Evolutionary conservation across 208 protist species (phyloP).

Genomic region (Leptomonas seymouri): DNA sequence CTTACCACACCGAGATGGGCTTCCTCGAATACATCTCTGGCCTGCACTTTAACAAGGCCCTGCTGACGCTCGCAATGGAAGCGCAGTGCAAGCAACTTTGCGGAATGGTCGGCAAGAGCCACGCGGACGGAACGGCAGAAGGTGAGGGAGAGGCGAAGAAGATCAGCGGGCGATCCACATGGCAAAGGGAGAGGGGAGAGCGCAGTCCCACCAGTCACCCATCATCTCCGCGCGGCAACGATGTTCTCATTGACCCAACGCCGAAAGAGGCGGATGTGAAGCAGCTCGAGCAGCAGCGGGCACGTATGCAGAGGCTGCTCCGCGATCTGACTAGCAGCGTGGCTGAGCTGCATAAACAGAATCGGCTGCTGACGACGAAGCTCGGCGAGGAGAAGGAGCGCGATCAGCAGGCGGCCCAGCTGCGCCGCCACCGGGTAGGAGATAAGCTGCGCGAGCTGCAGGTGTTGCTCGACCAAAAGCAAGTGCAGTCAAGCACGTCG

Average conservation of each 20-base stretch:
- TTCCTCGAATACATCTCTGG: conserved; percentile 82
- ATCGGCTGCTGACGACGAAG: conserved; percentile 82
- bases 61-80: conserved; percentile 73
- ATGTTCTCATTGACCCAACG: conserved; percentile 72
- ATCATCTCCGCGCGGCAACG: not conserved
- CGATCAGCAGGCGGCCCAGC: conserved; percentile 68
- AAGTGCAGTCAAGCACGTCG: not conserved
- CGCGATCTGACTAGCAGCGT: conserved; percentile 61
- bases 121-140: not conserved
- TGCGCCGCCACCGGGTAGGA: conserved; percentile 54
- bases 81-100: conserved; percentile 43
- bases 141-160: conserved; percentile 4
- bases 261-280: conserved; percentile 73
- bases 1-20: conserved; percentile 90
- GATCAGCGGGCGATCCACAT: not conserved
- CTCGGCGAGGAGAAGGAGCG: conserved; percentile 72
- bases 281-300: conserved; percentile 62
- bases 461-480: conserved; percentile 26
- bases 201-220: not conserved
- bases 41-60: conserved; percentile 72
- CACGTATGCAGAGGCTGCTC: conserved; percentile 66
- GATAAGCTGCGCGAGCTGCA: conserved; percentile 37
- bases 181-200: not conserved
- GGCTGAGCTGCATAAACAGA: conserved; percentile 70
- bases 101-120: not conserved